A percentile compares a stretch with the other conserved stretches of the same genome.
Evolutionary conservation across 352 stramenopile species (phyloP).

Genomic region (Globisporangium apiculatum): DNA sequence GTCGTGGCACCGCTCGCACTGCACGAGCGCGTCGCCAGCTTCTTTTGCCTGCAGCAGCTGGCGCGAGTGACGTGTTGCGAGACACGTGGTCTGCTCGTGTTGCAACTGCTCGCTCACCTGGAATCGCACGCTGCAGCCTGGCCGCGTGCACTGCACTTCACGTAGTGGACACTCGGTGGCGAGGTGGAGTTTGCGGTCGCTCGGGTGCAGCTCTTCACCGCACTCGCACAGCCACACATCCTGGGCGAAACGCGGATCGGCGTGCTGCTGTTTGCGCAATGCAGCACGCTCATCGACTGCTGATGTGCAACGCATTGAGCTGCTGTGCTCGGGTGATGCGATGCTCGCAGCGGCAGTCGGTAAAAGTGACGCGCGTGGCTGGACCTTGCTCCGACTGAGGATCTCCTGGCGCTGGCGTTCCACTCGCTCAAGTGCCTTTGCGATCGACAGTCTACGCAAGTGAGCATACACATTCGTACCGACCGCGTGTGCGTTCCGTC

Average conservation of each 20-base stretch:
- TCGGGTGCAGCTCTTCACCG: slow-evolving; percentile 35
- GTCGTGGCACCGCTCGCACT: slow-evolving; percentile 35
- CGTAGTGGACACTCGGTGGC: slow-evolving; percentile 31
- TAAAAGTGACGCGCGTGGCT: slow-evolving; percentile 13
- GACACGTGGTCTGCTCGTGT: slow-evolving; percentile 39
- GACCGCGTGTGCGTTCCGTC: background rate
- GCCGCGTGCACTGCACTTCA: slow-evolving; percentile 31
- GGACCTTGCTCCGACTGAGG: slow-evolving; percentile 19
- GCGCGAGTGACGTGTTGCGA: slow-evolving; percentile 19
- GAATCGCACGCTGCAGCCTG: slow-evolving; percentile 35
- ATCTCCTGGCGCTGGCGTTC: slow-evolving; percentile 26
- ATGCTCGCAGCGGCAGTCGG: background rate
- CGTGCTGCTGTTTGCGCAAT: slow-evolving; percentile 7
- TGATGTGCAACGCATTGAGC: slow-evolving; percentile 1
- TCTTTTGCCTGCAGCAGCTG: slow-evolving; percentile 36
- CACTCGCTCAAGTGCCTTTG: slow-evolving; percentile 29
- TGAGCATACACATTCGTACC: background rate
- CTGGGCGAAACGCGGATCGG: slow-evolving; percentile 8
- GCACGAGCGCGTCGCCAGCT: slow-evolving; percentile 25
- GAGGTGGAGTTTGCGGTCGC: slow-evolving; percentile 29
- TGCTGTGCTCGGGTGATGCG: background rate
- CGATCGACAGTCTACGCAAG: slow-evolving; percentile 20
- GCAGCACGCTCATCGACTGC: background rate
- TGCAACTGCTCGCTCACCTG: slow-evolving; percentile 15
- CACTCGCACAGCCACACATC: slow-evolving; percentile 44